Conservation (phyloP, 1,139 yeast genomes). For the Candida neerlandica region DNA sequence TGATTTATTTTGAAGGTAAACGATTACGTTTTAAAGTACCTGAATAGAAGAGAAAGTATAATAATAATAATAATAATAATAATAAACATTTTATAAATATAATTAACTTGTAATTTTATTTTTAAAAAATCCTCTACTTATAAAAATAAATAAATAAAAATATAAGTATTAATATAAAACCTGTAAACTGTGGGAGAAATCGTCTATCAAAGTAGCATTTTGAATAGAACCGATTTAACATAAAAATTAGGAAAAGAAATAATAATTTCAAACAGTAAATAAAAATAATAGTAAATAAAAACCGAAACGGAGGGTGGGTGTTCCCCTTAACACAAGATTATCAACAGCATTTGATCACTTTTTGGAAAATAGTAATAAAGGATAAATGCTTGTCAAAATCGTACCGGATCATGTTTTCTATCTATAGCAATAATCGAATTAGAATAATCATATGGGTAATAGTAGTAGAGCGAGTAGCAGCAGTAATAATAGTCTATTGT, state of each 20-base stretch:
- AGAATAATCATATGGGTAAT: background rate
- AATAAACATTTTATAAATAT: background rate
- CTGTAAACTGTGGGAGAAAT: background rate
- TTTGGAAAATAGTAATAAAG: background rate
- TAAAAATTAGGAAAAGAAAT: background rate
- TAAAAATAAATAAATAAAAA: background rate
- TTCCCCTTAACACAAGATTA: background rate
- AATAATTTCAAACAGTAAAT: background rate
- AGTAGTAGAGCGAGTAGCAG: background rate
- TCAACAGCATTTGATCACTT: slow-evolving; percentile 1
- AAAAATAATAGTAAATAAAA: background rate
- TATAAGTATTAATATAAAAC: background rate
- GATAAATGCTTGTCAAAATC: background rate
- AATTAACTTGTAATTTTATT: background rate
- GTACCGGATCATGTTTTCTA: no score
- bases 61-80: background rate
- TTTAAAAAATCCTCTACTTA: background rate
- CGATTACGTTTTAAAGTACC: slow-evolving; percentile 47
- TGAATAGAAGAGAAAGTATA: slow-evolving; percentile 16
- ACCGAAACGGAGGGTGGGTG: background rate
- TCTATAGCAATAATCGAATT: background rate
- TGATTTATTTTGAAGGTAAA: slow-evolving; percentile 77
- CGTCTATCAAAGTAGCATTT: slow-evolving; percentile 1
- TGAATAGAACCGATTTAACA: background rate
- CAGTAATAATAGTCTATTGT: background rate